A percentile compares a stretch with the other conserved stretches of the same genome.
Conservation (phyloP, 2,329 filamentous ascomycete species). For the Nigrospora oryzae region DNA sequence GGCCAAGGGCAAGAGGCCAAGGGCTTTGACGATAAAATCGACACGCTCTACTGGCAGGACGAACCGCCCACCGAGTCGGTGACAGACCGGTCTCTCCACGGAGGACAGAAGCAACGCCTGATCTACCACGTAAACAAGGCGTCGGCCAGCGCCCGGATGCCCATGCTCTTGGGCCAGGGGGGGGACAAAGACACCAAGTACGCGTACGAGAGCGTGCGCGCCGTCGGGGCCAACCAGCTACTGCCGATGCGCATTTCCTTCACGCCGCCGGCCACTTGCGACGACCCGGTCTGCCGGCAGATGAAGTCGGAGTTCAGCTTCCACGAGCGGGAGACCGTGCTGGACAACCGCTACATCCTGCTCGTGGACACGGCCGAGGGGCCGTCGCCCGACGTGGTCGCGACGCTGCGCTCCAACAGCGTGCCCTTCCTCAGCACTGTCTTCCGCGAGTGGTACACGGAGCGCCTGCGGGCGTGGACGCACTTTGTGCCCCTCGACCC, state of each 20-base stretch:
- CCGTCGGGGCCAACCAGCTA: slow-evolving; percentile 42
- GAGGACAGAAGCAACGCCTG: slow-evolving; percentile 63
- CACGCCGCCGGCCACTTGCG: slow-evolving; percentile 47
- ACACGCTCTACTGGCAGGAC: slow-evolving; percentile 69
- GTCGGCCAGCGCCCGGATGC: slow-evolving; percentile 35
- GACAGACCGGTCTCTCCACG: slow-evolving; percentile 47
- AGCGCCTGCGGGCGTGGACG: slow-evolving; percentile 64
- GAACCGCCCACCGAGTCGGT: slow-evolving; percentile 44
- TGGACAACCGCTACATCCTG: slow-evolving; percentile 62
- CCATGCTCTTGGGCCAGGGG: slow-evolving; percentile 43
- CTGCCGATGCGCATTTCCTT: slow-evolving; percentile 52
- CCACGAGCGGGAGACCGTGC: slow-evolving; percentile 40
- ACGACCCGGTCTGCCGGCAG: slow-evolving; percentile 35
- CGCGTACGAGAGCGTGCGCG: slow-evolving; percentile 45
- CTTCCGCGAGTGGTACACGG: slow-evolving; percentile 74
- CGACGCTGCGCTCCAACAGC: slow-evolving; percentile 55
- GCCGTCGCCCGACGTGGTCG: slow-evolving; percentile 49
- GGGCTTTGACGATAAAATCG: slow-evolving; percentile 52
- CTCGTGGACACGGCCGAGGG: slow-evolving; percentile 65
- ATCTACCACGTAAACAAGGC: slow-evolving; percentile 60
- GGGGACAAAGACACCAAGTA: slow-evolving; percentile 31
- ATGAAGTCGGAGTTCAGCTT: slow-evolving; percentile 44
- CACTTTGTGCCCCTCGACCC: slow-evolving; percentile 75
- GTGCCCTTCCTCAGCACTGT: slow-evolving; percentile 65
- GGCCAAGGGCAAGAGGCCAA: slow-evolving; percentile 37